A percentile compares a stretch with the other conserved stretches of the same genome.
Conservation (phyloP, 2,329 filamentous ascomycete genomes). For the Sordariomycetes sp. region DNA sequence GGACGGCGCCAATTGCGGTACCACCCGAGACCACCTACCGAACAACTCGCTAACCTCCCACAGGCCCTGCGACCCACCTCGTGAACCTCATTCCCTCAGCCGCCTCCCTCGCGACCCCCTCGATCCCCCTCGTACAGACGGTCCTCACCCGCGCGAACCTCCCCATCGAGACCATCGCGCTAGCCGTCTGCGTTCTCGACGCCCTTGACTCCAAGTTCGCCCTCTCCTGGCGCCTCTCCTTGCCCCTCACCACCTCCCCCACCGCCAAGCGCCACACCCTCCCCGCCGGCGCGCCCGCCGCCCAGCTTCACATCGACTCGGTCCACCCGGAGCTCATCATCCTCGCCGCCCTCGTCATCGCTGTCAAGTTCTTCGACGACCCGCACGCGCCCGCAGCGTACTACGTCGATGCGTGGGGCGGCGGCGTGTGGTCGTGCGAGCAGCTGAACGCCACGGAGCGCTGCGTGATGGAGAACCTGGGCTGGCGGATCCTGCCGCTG, state of each 20-base stretch:
- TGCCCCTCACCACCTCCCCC: slow-evolving; percentile 23
- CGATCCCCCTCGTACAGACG: slow-evolving; percentile 43
- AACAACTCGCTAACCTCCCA: slow-evolving; percentile 3
- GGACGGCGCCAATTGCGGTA: neutral
- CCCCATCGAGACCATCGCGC: slow-evolving; percentile 46
- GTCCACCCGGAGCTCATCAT: slow-evolving; percentile 50
- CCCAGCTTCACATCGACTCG: slow-evolving; percentile 43
- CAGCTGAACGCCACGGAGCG: slow-evolving; percentile 53
- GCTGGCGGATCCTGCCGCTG: slow-evolving; percentile 49
- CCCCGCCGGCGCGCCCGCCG: slow-evolving; percentile 19
- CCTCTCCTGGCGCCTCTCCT: slow-evolving; percentile 45
- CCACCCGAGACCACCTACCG: neutral
- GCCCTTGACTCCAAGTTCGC: slow-evolving; percentile 50
- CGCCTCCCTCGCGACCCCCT: slow-evolving; percentile 45
- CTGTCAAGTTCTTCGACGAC: slow-evolving; percentile 54
- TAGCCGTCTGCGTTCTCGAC: slow-evolving; percentile 55
- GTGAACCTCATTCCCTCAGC: slow-evolving; percentile 52
- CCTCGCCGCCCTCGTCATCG: slow-evolving; percentile 47
- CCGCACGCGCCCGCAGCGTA: slow-evolving; percentile 35
- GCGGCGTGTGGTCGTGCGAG: slow-evolving; percentile 40
- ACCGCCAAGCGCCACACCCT: slow-evolving; percentile 33
- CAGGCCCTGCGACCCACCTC: slow-evolving; percentile 53
- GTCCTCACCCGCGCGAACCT: slow-evolving; percentile 45
- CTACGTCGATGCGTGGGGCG: slow-evolving; percentile 41
- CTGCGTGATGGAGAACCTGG: slow-evolving; percentile 49